A percentile compares a stretch with the other conserved stretches of the same genome.
Conservation (phyloP, 192 early-diverging fungal genomes). For the Coemansia sp. region DNA sequence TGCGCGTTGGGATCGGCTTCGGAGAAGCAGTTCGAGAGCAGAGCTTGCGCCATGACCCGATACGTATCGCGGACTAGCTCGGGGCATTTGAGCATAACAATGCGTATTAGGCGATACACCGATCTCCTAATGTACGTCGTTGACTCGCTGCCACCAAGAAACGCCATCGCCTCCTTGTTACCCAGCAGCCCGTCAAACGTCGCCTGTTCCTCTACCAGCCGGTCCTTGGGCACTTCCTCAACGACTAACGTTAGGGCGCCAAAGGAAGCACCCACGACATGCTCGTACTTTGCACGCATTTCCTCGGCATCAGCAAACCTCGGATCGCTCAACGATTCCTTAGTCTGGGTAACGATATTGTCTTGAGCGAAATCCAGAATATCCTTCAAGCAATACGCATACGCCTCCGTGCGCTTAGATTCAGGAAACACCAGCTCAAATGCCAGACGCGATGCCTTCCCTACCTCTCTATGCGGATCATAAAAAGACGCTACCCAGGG, state of each 20-base stretch:
- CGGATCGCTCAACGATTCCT: conserved; percentile 75
- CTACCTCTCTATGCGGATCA: conserved; percentile 82
- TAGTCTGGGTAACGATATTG: conserved; percentile 73
- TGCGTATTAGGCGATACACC: conserved; percentile 36
- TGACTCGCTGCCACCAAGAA: conserved; percentile 19
- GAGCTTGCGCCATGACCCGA: conserved; percentile 57
- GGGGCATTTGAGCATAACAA: conserved; percentile 41
- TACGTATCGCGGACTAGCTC: conserved; percentile 50
- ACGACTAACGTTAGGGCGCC: conserved; percentile 31
- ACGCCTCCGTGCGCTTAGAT: conserved; percentile 73
- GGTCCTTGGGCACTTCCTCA: conserved; percentile 29
- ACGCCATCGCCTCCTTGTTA: conserved; percentile 13
- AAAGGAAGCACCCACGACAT: conserved; percentile 46
- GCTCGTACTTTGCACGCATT: conserved; percentile 50
- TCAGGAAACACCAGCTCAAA: conserved; percentile 77
- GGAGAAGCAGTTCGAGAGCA: conserved; percentile 68
- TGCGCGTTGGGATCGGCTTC: conserved; percentile 77
- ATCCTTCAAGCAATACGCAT: conserved; percentile 77
- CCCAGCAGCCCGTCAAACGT: conserved; percentile 39
- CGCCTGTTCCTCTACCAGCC: conserved; percentile 26
- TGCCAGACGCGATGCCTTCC: conserved; percentile 57
- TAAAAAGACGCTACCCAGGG: conserved; percentile 84
- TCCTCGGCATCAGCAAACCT: conserved; percentile 43
- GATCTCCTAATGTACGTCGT: conserved; percentile 40
- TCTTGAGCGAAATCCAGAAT: conserved; percentile 73